Conservation (phyloP, 768 basidiomycete genomes). For the Amanita pseudoporphyria region DNA sequence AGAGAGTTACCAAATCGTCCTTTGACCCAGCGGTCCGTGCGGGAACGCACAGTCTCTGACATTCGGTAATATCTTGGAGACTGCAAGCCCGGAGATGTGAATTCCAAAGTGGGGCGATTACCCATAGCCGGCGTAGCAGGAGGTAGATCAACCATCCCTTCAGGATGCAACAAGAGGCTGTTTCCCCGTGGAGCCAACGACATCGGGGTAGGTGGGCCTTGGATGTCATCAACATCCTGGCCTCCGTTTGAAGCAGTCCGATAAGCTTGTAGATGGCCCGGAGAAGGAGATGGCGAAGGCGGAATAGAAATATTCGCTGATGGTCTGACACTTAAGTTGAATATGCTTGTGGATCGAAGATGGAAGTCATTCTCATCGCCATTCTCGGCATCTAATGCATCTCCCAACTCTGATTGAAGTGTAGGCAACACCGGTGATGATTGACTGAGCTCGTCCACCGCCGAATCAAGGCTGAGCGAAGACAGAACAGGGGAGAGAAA, state of each 20-base stretch:
- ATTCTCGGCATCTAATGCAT: conserved; percentile 37
- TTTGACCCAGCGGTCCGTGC: conserved; percentile 51
- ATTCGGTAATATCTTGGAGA: conserved; percentile 29
- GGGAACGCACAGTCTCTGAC: conserved; percentile 44
- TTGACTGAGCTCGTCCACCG: not conserved
- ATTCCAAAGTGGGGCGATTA: conserved; percentile 6
- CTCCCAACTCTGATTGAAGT: conserved; percentile 51
- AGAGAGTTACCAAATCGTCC: conserved; percentile 36
- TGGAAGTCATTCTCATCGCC: conserved; percentile 29
- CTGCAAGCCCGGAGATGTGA: conserved; percentile 12
- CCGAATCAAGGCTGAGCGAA: conserved; percentile 16
- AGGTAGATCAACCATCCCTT: not conserved
- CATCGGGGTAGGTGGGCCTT: conserved; percentile 4
- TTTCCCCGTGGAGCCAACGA: conserved; percentile 4
- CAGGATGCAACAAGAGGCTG: conserved; percentile 5
- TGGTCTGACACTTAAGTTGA: conserved; percentile 24
- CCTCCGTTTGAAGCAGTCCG: not conserved
- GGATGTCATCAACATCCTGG: conserved; percentile 5
- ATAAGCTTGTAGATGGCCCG: conserved; percentile 7
- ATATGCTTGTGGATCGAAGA: conserved; percentile 46
- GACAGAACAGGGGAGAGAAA: conserved; percentile 23
- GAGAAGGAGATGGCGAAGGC: conserved; percentile 26
- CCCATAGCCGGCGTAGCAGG: conserved; percentile 2
- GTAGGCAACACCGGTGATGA: conserved; percentile 17
- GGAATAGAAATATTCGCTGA: conserved; percentile 24